Evolutionary conservation across 73 alveolate species (phyloP).

Genomic region (Paramecium biaurelia): DNA sequence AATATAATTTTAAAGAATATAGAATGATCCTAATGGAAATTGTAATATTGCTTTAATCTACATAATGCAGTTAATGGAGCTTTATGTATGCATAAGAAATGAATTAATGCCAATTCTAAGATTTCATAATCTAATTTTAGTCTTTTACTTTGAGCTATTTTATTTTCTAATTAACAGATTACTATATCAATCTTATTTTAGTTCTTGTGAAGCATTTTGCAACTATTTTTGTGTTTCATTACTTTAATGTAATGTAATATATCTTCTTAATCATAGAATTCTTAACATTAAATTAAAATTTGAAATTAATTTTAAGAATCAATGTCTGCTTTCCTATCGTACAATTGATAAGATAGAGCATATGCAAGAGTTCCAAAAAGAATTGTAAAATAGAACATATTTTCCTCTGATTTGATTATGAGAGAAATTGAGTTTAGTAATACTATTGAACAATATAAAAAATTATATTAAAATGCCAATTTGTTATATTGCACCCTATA

Average conservation of each 20-base stretch:
- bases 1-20: not conserved
- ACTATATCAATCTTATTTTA: not conserved
- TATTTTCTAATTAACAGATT: not conserved
- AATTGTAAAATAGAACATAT: not conserved
- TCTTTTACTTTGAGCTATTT: not conserved
- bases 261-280: not conserved
- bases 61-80: conserved; percentile 3
- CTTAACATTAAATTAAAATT: not conserved
- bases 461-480: not conserved
- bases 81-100: not conserved
- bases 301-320: not conserved
- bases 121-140: not conserved
- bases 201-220: not conserved
- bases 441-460: not conserved
- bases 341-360: not conserved
- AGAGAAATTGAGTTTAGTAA: not conserved
- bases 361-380: not conserved
- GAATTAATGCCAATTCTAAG: not conserved
- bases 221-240: not conserved
- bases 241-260: not conserved
- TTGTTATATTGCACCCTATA: not conserved
- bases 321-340: not conserved
- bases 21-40: not conserved
- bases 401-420: not conserved
- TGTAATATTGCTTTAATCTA: not conserved